Evolutionary conservation across 768 basidiomycete genomes (phyloP), one percentile per base, ranked within the genome.

Genomic region (Mycena polygramma): DNA sequence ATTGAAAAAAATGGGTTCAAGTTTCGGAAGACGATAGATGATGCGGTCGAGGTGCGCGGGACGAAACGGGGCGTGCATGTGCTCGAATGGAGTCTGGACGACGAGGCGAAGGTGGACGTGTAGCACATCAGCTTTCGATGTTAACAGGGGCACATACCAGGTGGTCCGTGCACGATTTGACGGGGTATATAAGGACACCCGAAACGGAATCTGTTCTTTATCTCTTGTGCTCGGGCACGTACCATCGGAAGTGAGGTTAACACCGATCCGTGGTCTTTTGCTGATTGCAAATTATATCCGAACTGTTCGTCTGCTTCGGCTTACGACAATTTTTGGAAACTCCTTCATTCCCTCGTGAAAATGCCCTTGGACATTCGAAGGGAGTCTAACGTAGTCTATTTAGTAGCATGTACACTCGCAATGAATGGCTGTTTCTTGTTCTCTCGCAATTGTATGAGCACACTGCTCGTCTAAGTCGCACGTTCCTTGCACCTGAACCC

Each of bases 271-370:
- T 91, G 93, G 92, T 93, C 88, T 93, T 85, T 94, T 94, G 93
- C 92, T 94, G 91, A 91, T 94, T 94, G 93, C 93, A 94, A 94
- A 94, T 93, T 94, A 94, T 92, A 94, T 94, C 93, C 93, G 92
- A 93, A 94, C 92, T 92, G 92, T 94, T 92, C 92, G 88, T 90
- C 80, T 86, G 91, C 92, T 94, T 92, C 85, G 91, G 92, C 91
- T 88, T 87, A 84, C 88, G 91, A 92, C 91, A 94, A 94, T 94
- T 94, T 94, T 95, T 94, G 93, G 89, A 88, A 89, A 88, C 84
- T 74, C 72, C 57, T 39, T 71, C 68, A 65, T 76, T 77, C 77
- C 78, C 73, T 78, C 20, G 72, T 80, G 82, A 82, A 57, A 66
- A 73, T 39, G 45, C 26, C 63, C 6, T 69, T 43, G 1, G 52